A percentile compares a stretch with the other conserved stretches of the same genome.
Evolutionary conservation across 2,329 filamentous ascomycete species (phyloP).

Genomic region (Juglanconis juglandina): DNA sequence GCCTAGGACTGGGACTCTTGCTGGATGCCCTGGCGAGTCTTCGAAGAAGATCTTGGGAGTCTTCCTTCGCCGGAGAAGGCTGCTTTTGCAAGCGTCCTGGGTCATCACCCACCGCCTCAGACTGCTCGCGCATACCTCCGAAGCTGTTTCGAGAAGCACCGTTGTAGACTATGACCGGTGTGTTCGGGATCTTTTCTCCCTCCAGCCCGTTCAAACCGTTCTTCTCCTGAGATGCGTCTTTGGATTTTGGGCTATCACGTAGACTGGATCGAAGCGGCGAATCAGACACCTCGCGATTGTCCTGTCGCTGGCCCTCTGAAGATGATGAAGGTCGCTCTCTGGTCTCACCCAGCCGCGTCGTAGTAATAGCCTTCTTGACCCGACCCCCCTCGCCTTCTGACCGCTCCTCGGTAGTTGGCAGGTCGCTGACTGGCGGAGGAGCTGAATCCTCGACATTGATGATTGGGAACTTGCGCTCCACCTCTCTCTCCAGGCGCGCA

Average conservation of each 20-base stretch:
- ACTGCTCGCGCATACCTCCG: slow-evolving; percentile 11
- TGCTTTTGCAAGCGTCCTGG: slow-evolving; percentile 19
- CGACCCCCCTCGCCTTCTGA: slow-evolving; percentile 16
- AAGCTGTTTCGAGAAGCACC: slow-evolving; percentile 9
- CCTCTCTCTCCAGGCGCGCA: slow-evolving; percentile 18
- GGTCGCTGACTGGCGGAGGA: neutral
- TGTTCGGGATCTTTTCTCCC: slow-evolving; percentile 36
- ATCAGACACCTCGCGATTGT: slow-evolving; percentile 28
- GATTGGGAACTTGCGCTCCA: slow-evolving; percentile 3
- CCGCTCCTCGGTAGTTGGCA: neutral
- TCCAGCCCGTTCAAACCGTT: slow-evolving; percentile 10
- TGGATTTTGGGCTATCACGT: slow-evolving; percentile 16
- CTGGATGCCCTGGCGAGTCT: slow-evolving; percentile 47
- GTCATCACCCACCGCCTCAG: slow-evolving; percentile 3
- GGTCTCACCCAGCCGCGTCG: slow-evolving; percentile 50
- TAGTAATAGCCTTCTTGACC: slow-evolving; percentile 46
- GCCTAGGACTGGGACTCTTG: slow-evolving; percentile 32
- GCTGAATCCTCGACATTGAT: neutral
- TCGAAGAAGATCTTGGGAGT: slow-evolving; percentile 48
- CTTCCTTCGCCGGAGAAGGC: slow-evolving; percentile 28
- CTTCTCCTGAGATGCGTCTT: slow-evolving; percentile 11
- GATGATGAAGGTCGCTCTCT: slow-evolving; percentile 44
- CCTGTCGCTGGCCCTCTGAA: slow-evolving; percentile 30
- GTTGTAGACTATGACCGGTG: slow-evolving; percentile 39
- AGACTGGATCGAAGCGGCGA: neutral